phyloP scores from a whole-genome alignment of 441 rosid genomes.

The Erodium trifolium region DNA sequence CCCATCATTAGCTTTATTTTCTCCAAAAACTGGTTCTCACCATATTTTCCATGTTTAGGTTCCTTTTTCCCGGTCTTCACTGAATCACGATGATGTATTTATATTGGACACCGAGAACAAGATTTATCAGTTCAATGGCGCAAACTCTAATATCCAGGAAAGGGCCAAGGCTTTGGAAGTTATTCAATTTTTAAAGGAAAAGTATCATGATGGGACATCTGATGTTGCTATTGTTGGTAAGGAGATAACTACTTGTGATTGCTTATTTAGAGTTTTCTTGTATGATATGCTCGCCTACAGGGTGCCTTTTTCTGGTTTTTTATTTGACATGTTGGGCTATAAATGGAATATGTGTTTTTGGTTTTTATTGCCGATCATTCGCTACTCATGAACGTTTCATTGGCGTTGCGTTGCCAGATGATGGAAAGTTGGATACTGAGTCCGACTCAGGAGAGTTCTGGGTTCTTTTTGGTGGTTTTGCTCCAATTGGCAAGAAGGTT shows the following conservation, averaged over 20 bases:
- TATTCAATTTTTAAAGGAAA: conserved; percentile 89
- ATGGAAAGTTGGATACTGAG: conserved; percentile 93
- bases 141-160: conserved; percentile 96
- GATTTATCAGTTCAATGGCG: conserved; percentile 96
- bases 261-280: conserved; percentile 7
- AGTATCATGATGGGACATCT: conserved; percentile 81
- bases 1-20: conserved; percentile 9
- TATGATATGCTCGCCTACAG: background rate
- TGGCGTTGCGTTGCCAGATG: conserved; percentile 43
- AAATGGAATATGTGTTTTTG: conserved; percentile 1
- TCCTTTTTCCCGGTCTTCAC: conserved; percentile 83
- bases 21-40: background rate
- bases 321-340: background rate
- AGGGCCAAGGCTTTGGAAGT: conserved; percentile 98
- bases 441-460: conserved; percentile 99
- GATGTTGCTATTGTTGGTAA: conserved; percentile 97
- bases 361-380: conserved; percentile 1
- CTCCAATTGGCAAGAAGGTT: conserved; percentile 91
- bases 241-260: conserved; percentile 23
- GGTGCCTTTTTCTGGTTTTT: background rate
- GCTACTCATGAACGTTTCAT: conserved; percentile 13
- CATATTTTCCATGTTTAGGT: conserved; percentile 39
- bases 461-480: conserved; percentile 99
- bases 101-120: conserved; percentile 73
- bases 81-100: conserved; percentile 98